Percentiles rank a stretch among this genome's conserved stretches.
phyloP scores from a whole-genome alignment of 116 monocot genomes.

The Dioscorea cayenensis region DNA sequence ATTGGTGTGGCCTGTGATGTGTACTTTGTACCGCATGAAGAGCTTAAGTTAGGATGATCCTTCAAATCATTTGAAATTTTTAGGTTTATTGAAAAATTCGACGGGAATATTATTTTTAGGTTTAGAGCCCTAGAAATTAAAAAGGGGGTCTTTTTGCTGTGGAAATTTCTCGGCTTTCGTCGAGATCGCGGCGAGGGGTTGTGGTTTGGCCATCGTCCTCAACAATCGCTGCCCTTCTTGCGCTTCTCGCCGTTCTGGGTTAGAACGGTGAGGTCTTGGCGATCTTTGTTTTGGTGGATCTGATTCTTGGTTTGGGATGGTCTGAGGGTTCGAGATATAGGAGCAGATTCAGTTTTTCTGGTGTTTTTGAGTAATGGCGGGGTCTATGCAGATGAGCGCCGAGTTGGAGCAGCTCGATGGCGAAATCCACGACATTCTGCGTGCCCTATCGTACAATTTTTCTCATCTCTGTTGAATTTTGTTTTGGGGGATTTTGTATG shows the following conservation, averaged over 20 bases:
- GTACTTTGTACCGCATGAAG: background rate
- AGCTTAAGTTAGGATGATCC: too few relatives aligned
- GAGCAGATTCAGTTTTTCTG: background rate
- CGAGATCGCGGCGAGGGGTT: background rate
- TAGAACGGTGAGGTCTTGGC: background rate
- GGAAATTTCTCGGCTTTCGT: background rate
- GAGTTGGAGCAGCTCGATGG: constrained; percentile 68
- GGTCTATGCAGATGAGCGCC: constrained; percentile 44
- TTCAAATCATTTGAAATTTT: background rate
- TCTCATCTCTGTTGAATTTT: background rate
- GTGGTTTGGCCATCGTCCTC: background rate
- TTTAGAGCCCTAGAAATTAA: background rate
- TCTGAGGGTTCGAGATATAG: background rate
- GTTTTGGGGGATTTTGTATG: background rate
- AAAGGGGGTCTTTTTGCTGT: background rate
- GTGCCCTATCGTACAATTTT: constrained; percentile 49
- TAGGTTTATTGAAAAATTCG: background rate
- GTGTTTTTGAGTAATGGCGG: constrained; percentile 28
- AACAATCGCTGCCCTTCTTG: background rate
- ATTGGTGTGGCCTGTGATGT: background rate
- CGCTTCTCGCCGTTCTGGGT: background rate
- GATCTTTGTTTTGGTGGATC: background rate
- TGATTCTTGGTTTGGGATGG: background rate
- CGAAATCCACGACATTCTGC: constrained; percentile 65
- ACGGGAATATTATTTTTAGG: background rate